These are phyloP conservation scores for Alternaria gaisen DNA, from an alignment of 2,329 filamentous ascomycete species.

Conservation along the genomic window DNA sequence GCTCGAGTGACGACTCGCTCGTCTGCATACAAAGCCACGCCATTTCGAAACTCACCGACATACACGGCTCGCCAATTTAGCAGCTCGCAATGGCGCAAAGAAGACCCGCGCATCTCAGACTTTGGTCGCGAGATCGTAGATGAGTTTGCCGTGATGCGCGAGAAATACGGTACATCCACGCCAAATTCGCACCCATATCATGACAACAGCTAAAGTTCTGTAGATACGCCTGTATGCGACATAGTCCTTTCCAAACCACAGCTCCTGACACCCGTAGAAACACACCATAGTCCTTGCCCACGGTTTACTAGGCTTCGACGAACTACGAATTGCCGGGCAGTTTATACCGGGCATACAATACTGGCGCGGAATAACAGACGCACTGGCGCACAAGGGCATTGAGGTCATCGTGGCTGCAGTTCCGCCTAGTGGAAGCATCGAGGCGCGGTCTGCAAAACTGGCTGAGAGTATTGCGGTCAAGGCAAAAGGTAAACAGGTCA, in stretches of 20 bases:
- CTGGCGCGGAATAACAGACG: conserved; percentile 71
- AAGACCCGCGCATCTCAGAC: conserved; percentile 61
- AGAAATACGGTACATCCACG: conserved; percentile 62
- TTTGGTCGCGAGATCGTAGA: conserved; percentile 65
- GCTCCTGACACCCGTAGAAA: conserved; percentile 46
- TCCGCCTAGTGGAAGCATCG: conserved; percentile 67
- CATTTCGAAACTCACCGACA: conserved; percentile 4
- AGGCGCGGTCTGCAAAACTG: conserved; percentile 64
- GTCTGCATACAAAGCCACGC: background rate
- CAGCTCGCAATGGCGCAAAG: conserved; percentile 31
- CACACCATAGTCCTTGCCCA: conserved; percentile 70
- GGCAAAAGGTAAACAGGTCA: conserved; percentile 66
- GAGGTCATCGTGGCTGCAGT: conserved; percentile 70
- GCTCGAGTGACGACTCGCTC: conserved; percentile 41
- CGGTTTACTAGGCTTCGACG: conserved; percentile 72
- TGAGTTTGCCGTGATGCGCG: conserved; percentile 67
- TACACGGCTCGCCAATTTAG: conserved; percentile 31
- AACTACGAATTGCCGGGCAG: conserved; percentile 64
- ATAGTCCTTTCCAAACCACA: conserved; percentile 38
- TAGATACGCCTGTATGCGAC: conserved; percentile 46
- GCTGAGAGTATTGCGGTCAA: conserved; percentile 62
- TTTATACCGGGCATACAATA: conserved; percentile 68
- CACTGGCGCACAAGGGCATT: conserved; percentile 63
- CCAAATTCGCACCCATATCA: too few relatives aligned
- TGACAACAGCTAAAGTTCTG: conserved; percentile 19